Conservation (phyloP, 2,329 filamentous ascomycete species). For the Pseudocercospora ulei region DNA sequence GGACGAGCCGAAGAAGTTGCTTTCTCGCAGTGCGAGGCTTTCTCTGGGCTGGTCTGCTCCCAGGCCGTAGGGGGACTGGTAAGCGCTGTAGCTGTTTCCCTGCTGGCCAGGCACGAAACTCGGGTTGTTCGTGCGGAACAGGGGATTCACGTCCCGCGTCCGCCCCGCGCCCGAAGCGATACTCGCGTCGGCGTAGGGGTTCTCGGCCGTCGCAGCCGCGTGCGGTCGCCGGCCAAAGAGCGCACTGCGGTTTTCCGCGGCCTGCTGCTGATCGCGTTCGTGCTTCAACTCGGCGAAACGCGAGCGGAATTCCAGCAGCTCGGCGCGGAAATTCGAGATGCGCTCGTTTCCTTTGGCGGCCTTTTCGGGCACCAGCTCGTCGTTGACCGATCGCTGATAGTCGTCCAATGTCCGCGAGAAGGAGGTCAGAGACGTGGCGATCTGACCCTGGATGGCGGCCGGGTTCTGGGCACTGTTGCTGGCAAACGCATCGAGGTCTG, state of each 20-base stretch:
- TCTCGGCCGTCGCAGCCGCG: constrained; percentile 61
- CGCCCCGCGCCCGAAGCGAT: constrained; percentile 28
- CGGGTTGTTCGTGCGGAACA: constrained; percentile 34
- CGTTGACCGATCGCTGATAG: constrained; percentile 73
- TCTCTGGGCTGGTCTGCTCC: constrained; percentile 46
- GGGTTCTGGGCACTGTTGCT: constrained; percentile 50
- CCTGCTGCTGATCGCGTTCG: constrained; percentile 56
- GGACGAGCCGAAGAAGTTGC: constrained; percentile 73
- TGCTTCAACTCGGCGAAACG: constrained; percentile 70
- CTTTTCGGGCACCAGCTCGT: constrained; percentile 83
- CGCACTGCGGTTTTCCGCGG: constrained; percentile 54
- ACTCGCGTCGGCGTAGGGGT: constrained; percentile 66
- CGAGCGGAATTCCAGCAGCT: constrained; percentile 68
- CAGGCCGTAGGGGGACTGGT: constrained; percentile 34
- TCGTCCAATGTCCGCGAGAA: constrained; percentile 88
- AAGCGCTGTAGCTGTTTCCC: constrained; percentile 37
- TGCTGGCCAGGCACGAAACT: constrained; percentile 30
- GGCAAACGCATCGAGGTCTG: constrained; percentile 64
- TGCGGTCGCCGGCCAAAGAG: constrained; percentile 78
- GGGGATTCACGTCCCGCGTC: constrained; percentile 32
- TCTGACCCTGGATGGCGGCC: constrained; percentile 51
- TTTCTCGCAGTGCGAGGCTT: constrained; percentile 75
- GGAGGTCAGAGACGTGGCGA: constrained; percentile 67
- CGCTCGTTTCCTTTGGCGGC: constrained; percentile 83
- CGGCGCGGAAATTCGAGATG: constrained; percentile 71